A percentile compares a stretch with the other conserved stretches of the same genome.
Conservation (phyloP, 148 eudicot species). For the Nepenthes mirabilis region DNA sequence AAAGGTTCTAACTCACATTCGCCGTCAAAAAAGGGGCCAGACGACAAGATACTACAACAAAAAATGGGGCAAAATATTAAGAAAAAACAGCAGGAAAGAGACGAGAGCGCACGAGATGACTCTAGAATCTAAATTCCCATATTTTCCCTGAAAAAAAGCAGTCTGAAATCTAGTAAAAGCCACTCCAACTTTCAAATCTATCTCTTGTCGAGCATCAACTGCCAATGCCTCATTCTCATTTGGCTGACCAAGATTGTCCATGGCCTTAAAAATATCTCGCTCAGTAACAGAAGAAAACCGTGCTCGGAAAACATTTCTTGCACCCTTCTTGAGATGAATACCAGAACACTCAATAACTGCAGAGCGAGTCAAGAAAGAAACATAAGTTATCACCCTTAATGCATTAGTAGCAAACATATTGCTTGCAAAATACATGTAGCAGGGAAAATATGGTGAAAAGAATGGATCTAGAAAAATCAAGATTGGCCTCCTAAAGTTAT, state of each 20-base stretch:
- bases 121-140: conserved; percentile 91
- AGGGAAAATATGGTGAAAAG: neutral
- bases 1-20: no score
- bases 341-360: conserved; percentile 89
- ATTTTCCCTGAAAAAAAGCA: conserved; percentile 84
- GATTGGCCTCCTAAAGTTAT: no score
- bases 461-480: neutral
- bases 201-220: conserved; percentile 98
- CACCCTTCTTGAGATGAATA: conserved; percentile 38
- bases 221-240: conserved; percentile 82
- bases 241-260: conserved; percentile 75
- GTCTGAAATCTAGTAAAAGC: conserved; percentile 93
- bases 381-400: conserved; percentile 1
- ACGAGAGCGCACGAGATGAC: conserved; percentile 78
- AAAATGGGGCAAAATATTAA: neutral
- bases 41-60: neutral
- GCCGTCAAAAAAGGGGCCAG: no score
- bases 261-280: conserved; percentile 69
- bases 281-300: conserved; percentile 89
- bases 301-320: conserved; percentile 61
- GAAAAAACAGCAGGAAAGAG: neutral
- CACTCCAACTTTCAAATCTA: conserved; percentile 98
- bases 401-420: neutral
- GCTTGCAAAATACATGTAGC: neutral
- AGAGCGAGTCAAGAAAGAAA: conserved; percentile 7